phyloP scores from a whole-genome alignment of 83 land plant species.

The Picea abies region DNA sequence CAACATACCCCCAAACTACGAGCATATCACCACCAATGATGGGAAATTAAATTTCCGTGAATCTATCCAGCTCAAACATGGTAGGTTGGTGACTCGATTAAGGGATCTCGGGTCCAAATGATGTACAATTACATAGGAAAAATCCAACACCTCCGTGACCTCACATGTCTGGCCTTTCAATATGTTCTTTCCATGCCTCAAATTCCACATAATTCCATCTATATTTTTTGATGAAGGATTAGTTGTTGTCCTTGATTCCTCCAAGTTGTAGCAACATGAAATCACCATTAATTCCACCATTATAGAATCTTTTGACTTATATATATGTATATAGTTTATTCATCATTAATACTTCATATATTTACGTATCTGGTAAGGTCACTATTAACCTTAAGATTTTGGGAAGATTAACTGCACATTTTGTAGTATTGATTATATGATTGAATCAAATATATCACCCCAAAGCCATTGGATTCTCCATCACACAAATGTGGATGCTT shows the following conservation, averaged over 20 bases:
- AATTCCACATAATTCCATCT: too few species aligned
- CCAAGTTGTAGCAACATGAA: neutral
- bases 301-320: neutral
- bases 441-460: constrained; percentile 84
- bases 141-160: too few species aligned
- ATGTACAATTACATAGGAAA: too few species aligned
- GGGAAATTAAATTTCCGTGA: too few species aligned
- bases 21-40: too few species aligned
- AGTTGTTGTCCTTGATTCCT: constrained; percentile 22
- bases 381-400: constrained; percentile 18
- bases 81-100: too few species aligned
- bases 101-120: too few species aligned
- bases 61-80: too few species aligned
- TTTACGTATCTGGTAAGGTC: neutral
- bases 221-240: too few species aligned
- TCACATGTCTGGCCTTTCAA: too few species aligned
- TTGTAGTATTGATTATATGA: constrained; percentile 39
- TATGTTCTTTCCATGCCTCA: too few species aligned
- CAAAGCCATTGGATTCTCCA: constrained; percentile 47
- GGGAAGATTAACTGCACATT: constrained; percentile 50
- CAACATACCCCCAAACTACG: too few species aligned
- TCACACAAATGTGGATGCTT: constrained; percentile 70
- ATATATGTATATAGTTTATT: neutral
- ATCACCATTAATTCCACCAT: neutral
- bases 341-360: neutral